Evolutionary conservation across 257 asterid species (phyloP).

Genomic region (Nicotiana obtusifolia): DNA sequence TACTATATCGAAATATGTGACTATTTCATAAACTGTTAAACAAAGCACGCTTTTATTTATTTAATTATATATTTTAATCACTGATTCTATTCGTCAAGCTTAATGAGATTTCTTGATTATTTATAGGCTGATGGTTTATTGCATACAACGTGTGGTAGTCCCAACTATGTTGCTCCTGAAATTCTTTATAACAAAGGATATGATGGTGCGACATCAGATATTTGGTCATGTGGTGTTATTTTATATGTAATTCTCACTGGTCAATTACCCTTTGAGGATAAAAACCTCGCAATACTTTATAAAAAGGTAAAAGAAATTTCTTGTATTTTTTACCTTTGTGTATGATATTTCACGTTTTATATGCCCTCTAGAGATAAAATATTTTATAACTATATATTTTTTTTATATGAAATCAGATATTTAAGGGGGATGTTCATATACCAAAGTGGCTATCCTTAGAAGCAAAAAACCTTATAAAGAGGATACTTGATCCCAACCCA

Average conservation of each 20-base stretch:
- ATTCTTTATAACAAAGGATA: conserved; percentile 25
- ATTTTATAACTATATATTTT: too few relatives aligned
- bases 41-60: too few relatives aligned
- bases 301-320: conserved; percentile 55
- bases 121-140: conserved; percentile 75
- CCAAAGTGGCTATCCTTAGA: conserved; percentile 84
- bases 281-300: conserved; percentile 75
- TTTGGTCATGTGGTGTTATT: too few relatives aligned
- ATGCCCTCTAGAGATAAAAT: too few relatives aligned
- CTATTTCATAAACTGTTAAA: too few relatives aligned
- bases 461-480: conserved; percentile 61
- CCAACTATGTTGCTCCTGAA: conserved; percentile 95
- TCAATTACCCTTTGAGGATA: too few relatives aligned
- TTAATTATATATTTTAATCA: neutral
- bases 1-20: too few relatives aligned
- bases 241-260: too few relatives aligned
- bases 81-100: neutral
- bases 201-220: too few relatives aligned
- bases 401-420: neutral
- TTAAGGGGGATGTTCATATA: conserved; percentile 58
- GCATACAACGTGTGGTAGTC: conserved; percentile 97
- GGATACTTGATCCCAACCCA: conserved; percentile 88
- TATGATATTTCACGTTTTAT: too few relatives aligned
- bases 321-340: neutral
- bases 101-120: conserved; percentile 8